Base-by-base conservation (phyloP, 192 early-diverging fungal genomes). In the Neocallimastix lanati region DNA sequence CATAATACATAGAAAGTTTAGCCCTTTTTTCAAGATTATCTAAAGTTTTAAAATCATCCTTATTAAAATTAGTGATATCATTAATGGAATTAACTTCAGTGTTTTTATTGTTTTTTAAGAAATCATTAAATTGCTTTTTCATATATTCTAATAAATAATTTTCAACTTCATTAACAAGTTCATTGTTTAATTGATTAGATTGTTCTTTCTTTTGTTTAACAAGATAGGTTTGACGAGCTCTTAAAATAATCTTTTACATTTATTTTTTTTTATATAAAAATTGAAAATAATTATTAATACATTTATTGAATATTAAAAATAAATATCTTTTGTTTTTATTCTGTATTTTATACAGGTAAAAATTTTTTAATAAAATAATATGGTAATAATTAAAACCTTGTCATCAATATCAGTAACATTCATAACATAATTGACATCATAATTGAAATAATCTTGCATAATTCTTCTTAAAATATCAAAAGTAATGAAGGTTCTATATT, bases 331-430 rank as follows among this genome's bases (percentile, higher is more conserved):
- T n/a, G n/a, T n/a, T n/a, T n/a, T n/a, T n/a, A n/a, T n/a, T n/a
- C n/a, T n/a, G n/a, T n/a, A n/a, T n/a, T n/a, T n/a, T n/a, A n/a
- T n/a, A n/a, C n/a, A n/a, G n/a, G n/a, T n/a, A n/a, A n/a, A n/a
- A n/a, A n/a, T n/a, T n/a, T n/a, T n/a, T n/a, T n/a, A n/a, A n/a
- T n/a, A n/a, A n/a, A n/a, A n/a, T n/a, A n/a, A 13, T 37, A 13
- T 37, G 36, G 13, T 13, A 13, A 37, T 37, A 13, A 37, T 37
- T 13, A 13, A 13, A 37, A 67, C 50, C 92, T 99, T 99, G 83
- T 99, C 97, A 83, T 99, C 97, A 83, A 99, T 94, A 82, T 99
- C 97, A 30, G 97, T 99, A 76, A 99, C 92, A 83, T 99, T 99
- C 90, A 97, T 95, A 28, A 99, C 95, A 84, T 94, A 92, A 58